Evolutionary conservation across 495 filamentous ascomycete species (phyloP), one percentile per base, ranked within the genome.

Genomic region (Massariosphaeria phaeospora): DNA sequence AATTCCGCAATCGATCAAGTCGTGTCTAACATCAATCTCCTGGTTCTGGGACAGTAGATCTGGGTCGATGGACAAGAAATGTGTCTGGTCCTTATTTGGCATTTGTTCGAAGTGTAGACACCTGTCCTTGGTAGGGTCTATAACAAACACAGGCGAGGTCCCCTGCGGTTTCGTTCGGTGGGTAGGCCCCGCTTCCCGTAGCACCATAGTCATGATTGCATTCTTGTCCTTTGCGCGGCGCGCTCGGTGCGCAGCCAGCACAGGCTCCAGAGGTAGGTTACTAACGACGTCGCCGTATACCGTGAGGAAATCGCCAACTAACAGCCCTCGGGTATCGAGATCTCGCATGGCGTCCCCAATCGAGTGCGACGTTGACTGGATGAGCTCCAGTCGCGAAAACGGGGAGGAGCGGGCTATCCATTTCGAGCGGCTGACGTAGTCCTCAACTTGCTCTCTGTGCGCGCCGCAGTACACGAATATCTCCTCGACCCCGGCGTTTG

Each of bases 181-280:
- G 18, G 71, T 74, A 1, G 74, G 71, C n/a, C 88, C 88, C 2
- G 83, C 86, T 69, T 89, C 81, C 41, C 87, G 79, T 45, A 97
- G 72, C 20, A 99, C 76, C 82, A 97, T 89, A 21, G 93, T 99
- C 94, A 99, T 99, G 71, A 96, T 96, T 12, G 91, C 89, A 67
- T 95, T 90, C 66, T 93, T 91, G 71, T 95, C 87, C 44, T 80
- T 79, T 66, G 82, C 81, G 35, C 93, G 83, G 27, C 93, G 85
- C 41, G 83, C 81, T 47, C 87, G 81, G 68, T 99, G 93, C 31
- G 78, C 80, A 4, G 81, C 76, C 40, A 99, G 72, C n/a, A 84
- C 85, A 38, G 72, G 76, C 59, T 90, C 88, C 20, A 99, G 83
- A 8, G 84, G 79, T 40, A 97, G 67, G 64, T 96, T 99, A 57